A percentile compares a stretch with the other conserved stretches of the same genome.
Conservation (phyloP, 306 rosid species). For the Macrotyloma uniflorum region DNA sequence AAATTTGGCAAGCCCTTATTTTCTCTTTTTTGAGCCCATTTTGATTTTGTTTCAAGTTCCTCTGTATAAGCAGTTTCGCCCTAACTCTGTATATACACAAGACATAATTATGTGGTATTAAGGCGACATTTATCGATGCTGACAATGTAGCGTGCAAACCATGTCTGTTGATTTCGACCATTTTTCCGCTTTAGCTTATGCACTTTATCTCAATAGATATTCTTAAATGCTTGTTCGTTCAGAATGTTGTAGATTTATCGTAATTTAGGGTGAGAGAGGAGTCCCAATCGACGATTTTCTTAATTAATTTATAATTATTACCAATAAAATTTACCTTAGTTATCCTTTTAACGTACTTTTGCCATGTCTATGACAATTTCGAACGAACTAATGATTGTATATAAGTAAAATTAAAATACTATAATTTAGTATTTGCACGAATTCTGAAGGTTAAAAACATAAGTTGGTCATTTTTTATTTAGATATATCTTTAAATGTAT, state of each 20-base stretch:
- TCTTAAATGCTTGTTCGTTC: neutral
- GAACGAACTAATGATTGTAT: neutral
- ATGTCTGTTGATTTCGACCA: neutral
- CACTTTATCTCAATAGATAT: neutral
- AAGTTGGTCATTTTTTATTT: no score
- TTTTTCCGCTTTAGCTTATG: neutral
- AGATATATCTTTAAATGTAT: no score
- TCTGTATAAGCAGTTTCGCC: neutral
- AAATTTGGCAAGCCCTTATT: conserved; percentile 27
- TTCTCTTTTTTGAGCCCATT: neutral
- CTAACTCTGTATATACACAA: conserved; percentile 30
- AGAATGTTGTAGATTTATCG: neutral
- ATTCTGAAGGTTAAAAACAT: no score
- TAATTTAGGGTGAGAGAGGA: neutral
- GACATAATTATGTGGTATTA: conserved; percentile 37
- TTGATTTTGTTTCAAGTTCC: neutral
- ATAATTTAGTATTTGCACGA: no score
- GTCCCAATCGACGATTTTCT: neutral
- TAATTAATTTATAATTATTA: neutral
- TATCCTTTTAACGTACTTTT: neutral
- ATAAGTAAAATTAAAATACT: no score
- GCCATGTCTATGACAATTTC: neutral
- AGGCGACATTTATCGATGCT: conserved; percentile 28
- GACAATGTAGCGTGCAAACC: neutral
- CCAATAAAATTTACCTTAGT: neutral